phyloP scores from a whole-genome alignment of 2,329 filamentous ascomycete genomes.

The Pseudogymnoascus sp. region DNA sequence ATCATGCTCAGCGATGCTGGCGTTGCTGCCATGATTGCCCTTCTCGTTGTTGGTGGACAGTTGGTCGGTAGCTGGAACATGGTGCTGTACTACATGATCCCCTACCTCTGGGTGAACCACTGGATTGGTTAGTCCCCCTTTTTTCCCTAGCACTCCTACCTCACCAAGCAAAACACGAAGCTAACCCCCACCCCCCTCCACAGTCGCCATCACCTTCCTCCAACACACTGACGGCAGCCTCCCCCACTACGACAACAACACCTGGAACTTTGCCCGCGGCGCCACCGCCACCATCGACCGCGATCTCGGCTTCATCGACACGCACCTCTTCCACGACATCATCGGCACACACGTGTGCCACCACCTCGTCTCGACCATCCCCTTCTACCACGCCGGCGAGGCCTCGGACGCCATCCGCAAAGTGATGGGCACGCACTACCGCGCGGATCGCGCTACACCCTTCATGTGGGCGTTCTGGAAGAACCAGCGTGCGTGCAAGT shows the following conservation, averaged over 20 bases:
- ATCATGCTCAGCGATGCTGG: slow-evolving; percentile 54
- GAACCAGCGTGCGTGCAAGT: slow-evolving; percentile 20
- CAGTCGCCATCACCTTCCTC: slow-evolving; percentile 67
- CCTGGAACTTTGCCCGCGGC: slow-evolving; percentile 54
- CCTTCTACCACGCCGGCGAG: slow-evolving; percentile 50
- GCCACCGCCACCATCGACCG: slow-evolving; percentile 55
- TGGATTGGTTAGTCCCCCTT: slow-evolving; percentile 47
- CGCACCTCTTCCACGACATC: slow-evolving; percentile 55
- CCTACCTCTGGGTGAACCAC: slow-evolving; percentile 62
- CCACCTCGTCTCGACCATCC: slow-evolving; percentile 51
- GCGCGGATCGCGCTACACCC: slow-evolving; percentile 28
- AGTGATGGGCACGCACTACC: slow-evolving; percentile 46
- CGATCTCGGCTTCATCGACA: slow-evolving; percentile 53
- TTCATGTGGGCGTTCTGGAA: slow-evolving; percentile 26
- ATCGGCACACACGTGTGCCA: slow-evolving; percentile 56
- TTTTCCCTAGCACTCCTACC: background rate
- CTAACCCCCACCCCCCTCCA: slow-evolving; percentile 15
- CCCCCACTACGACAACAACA: slow-evolving; percentile 48
- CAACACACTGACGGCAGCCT: slow-evolving; percentile 57
- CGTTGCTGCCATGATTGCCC: slow-evolving; percentile 39
- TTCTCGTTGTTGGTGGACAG: slow-evolving; percentile 41
- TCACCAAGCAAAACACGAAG: slow-evolving; percentile 11
- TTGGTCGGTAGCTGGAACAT: slow-evolving; percentile 46
- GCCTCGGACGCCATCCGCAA: slow-evolving; percentile 47
- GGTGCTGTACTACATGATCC: slow-evolving; percentile 54